Evolutionary conservation across 2,329 filamentous ascomycete species (phyloP).

Genomic region (Truncatella angustata): DNA sequence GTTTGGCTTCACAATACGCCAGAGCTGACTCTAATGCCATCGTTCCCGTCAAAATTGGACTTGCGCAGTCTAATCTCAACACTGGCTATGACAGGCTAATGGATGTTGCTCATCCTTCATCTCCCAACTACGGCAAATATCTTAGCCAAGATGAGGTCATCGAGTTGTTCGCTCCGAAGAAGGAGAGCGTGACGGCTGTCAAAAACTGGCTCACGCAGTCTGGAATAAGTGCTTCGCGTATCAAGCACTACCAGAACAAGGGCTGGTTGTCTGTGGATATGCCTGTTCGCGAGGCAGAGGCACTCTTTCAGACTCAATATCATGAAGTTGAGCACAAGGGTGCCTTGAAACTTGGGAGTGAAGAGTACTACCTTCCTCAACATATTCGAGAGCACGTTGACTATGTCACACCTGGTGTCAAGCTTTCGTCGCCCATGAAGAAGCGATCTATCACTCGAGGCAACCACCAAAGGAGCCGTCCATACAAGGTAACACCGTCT

Average conservation of each 20-base stretch:
- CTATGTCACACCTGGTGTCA: constrained; percentile 48
- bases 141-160: neutral
- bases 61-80: constrained; percentile 28
- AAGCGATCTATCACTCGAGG: neutral
- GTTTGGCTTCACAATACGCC: neutral
- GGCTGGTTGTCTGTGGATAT: constrained; percentile 7
- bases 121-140: constrained; percentile 16
- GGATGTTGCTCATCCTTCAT: constrained; percentile 28
- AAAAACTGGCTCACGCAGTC: neutral
- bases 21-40: constrained; percentile 8
- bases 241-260: constrained; percentile 14
- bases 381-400: constrained; percentile 36
- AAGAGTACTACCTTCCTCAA: constrained; percentile 9
- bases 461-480: neutral
- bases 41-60: constrained; percentile 32
- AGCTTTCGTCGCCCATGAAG: constrained; percentile 19
- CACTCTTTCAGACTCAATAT: constrained; percentile 7
- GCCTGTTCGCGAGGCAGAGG: constrained; percentile 8
- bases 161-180: constrained; percentile 7
- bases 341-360: constrained; percentile 6
- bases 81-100: constrained; percentile 30
- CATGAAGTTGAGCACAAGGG: constrained; percentile 7
- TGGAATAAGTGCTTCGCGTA: constrained; percentile 1
- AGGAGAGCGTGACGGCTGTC: constrained; percentile 1
- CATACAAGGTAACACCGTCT: neutral